Percentiles rank a stretch among this genome's conserved stretches.
Conservation (phyloP, 768 basidiomycete species). For the Mrakia frigida region DNA sequence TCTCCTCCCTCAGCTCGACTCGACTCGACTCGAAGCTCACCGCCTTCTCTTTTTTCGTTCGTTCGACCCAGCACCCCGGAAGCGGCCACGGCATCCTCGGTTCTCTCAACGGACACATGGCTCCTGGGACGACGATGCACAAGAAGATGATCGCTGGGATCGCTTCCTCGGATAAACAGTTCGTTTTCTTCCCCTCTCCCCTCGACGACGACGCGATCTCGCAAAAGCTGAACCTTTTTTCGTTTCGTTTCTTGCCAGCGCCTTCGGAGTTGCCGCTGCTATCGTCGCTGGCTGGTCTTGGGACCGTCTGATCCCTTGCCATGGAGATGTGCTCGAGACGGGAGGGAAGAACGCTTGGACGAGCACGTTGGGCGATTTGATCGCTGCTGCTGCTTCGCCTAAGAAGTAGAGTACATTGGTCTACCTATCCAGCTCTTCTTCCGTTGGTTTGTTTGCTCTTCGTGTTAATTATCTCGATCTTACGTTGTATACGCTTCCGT, state of each 20-base stretch:
- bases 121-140: slow-evolving; percentile 40
- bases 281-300: slow-evolving; percentile 67
- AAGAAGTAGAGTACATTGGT: background rate
- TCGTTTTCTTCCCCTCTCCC: slow-evolving; percentile 9
- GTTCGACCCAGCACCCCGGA: background rate
- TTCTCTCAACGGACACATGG: slow-evolving; percentile 28
- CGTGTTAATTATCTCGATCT: no score
- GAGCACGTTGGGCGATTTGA: background rate
- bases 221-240: background rate
- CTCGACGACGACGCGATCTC: background rate
- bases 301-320: slow-evolving; percentile 52
- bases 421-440: no score
- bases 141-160: slow-evolving; percentile 37
- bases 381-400: background rate
- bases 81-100: slow-evolving; percentile 8
- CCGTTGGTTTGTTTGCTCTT: background rate
- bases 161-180: slow-evolving; percentile 33
- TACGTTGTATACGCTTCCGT: background rate
- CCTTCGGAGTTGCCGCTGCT: slow-evolving; percentile 47
- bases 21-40: background rate
- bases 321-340: slow-evolving; percentile 59
- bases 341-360: slow-evolving; percentile 54
- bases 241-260: slow-evolving; percentile 20
- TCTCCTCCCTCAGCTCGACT: background rate
- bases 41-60: background rate